Base-by-base conservation (phyloP, 225 moss, liverwort and hornwort genomes). In the Asterella californica region DNA sequence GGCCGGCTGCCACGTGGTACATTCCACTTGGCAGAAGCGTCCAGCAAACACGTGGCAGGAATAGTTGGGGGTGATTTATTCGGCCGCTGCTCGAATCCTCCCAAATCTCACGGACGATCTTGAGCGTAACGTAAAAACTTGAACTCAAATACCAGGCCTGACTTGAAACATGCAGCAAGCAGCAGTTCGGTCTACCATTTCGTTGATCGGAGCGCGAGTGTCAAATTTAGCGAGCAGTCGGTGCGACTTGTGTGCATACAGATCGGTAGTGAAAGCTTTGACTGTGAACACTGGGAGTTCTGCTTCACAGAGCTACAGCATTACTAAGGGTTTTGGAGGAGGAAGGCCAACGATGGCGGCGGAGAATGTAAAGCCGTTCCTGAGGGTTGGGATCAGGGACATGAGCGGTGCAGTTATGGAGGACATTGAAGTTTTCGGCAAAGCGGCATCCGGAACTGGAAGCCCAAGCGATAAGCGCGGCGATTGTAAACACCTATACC, bases 391-490 rank as follows among this genome's bases (percentile, higher is more conserved):
- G 29, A 22, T 73, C 36, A 67, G 87, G 49, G 57, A 87, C 79
- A 14, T 87, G 84, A 78, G 72, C 22, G 75, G 78, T 0, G 75
- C 61, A 61, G 72, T 72, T 24, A 57, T 62, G 1, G 47, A 76
- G 10, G 86, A 86, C 74, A 55, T 95, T 59, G 94, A 96, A 82
- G 94, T 90, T 2, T 96, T 90, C 17, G 96, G 96, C 62, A 96
- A 96, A 90, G 96, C 88, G 6, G 94, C 92, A 12, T 55, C 88
- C 1, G 96, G 94, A 10, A 87, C 89, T 17, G 94, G 94, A 60
- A 92, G 82, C 48, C 96, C 96, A 54, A 96, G 94, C 87, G 22
- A 89, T 75, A 90, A 86, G 82, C 92, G 84, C 18, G 96, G 94
- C 21, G 94, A 96, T 50, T 96, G 96, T 93, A 62, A 82, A 88